phyloP scores from a whole-genome alignment of 345 rosid species.

The Leavenworthia alabamica region DNA sequence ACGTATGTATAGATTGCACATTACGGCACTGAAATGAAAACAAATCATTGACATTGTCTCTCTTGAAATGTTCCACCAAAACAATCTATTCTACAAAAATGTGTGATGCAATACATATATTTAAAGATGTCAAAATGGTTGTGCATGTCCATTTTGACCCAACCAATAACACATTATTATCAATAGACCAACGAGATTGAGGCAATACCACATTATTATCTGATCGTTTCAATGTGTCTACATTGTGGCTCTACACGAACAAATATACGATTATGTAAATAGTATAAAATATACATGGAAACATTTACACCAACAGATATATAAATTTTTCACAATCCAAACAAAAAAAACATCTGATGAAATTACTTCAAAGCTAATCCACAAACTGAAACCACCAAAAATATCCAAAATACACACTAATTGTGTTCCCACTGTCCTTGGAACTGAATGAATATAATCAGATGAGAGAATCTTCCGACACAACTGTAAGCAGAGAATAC shows the following conservation, averaged over 20 bases:
- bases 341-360: constrained; percentile 18
- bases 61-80: no score
- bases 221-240: not conserved
- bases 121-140: no score
- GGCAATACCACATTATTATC: not conserved
- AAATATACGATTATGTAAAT: not conserved
- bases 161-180: no score
- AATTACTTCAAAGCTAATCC: constrained; percentile 16
- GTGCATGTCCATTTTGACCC: no score
- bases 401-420: not conserved
- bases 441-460: constrained; percentile 9
- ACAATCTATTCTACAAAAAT: no score
- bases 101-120: no score
- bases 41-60: no score
- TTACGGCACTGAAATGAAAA: no score
- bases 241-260: not conserved
- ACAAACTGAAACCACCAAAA: constrained; percentile 26
- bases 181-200: not conserved
- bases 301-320: constrained; percentile 24
- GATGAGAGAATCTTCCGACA: constrained; percentile 67
- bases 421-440: constrained; percentile 8
- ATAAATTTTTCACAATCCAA: constrained; percentile 7
- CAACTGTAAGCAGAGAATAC: constrained; percentile 66
- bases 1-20: no score
- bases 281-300: constrained; percentile 16